These are phyloP conservation scores for Coniochaeta sp. DNA, from an alignment of 2,329 filamentous ascomycete species.

Conservation along the genomic window DNA sequence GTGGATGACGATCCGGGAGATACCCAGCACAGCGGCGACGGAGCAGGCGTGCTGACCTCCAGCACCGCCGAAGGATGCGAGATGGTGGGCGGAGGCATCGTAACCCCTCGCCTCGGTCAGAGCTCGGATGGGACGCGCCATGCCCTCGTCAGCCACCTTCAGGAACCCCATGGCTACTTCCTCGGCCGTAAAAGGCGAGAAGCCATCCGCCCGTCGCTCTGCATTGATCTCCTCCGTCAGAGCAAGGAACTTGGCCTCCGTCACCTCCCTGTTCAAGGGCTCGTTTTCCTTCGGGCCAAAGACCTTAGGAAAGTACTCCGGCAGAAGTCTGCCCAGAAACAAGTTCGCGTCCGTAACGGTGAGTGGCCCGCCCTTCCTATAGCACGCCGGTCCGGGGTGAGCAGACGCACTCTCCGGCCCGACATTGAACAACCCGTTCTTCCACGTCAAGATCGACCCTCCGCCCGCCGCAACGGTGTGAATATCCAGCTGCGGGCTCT, in stretches of 20 bases:
- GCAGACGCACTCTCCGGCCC: slow-evolving; percentile 61
- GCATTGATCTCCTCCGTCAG: slow-evolving; percentile 57
- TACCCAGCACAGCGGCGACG: slow-evolving; percentile 62
- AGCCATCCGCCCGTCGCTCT: slow-evolving; percentile 27
- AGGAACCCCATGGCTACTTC: slow-evolving; percentile 66
- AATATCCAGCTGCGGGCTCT: slow-evolving; percentile 61
- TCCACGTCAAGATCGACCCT: slow-evolving; percentile 46
- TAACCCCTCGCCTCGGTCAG: slow-evolving; percentile 66
- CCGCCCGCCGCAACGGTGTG: slow-evolving; percentile 49
- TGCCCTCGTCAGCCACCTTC: slow-evolving; percentile 63
- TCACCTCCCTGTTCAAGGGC: slow-evolving; percentile 55
- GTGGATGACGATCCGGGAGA: slow-evolving; percentile 63
- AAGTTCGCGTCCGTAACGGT: slow-evolving; percentile 67
- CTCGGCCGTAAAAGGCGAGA: slow-evolving; percentile 50
- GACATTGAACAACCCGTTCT: slow-evolving; percentile 58
- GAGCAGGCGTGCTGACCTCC: slow-evolving; percentile 66
- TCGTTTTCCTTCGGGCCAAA: slow-evolving; percentile 65
- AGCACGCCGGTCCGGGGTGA: slow-evolving; percentile 65
- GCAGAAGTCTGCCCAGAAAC: slow-evolving; percentile 58
- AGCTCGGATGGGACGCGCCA: slow-evolving; percentile 64
- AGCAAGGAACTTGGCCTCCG: slow-evolving; percentile 55
- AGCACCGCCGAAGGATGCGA: slow-evolving; percentile 67
- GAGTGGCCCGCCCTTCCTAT: slow-evolving; percentile 60
- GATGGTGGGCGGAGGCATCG: slow-evolving; percentile 60
- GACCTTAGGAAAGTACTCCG: slow-evolving; percentile 65